phyloP scores from a whole-genome alignment of 352 stramenopile genomes.

The Phytophthora idaei region DNA sequence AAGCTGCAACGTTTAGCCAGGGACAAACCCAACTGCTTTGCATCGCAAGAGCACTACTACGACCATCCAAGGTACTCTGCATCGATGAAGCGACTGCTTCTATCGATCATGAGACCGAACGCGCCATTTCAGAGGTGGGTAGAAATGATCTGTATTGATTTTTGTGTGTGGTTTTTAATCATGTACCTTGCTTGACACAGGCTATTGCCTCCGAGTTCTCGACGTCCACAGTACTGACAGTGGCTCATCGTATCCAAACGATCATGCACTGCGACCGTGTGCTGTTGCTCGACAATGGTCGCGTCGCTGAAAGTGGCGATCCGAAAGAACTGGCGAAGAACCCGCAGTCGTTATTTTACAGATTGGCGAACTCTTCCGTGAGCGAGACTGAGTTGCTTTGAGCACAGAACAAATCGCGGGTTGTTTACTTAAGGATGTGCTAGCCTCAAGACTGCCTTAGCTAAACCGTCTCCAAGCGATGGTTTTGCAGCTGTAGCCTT shows the following conservation, averaged over 20 bases:
- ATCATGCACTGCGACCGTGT: slow-evolving; percentile 95
- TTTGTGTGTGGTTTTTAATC: background rate
- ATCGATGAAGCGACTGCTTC: slow-evolving; percentile 92
- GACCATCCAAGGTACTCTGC: slow-evolving; percentile 93
- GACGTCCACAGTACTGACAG: slow-evolving; percentile 95
- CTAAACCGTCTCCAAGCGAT: too few species aligned
- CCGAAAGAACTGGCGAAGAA: slow-evolving; percentile 44
- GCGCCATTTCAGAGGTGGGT: slow-evolving; percentile 68
- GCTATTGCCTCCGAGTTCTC: slow-evolving; percentile 93
- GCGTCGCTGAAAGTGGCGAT: slow-evolving; percentile 55
- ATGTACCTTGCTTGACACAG: slow-evolving; percentile 33
- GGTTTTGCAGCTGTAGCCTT: too few species aligned
- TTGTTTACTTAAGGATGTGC: too few species aligned
- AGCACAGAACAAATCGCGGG: background rate
- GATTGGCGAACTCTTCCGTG: slow-evolving; percentile 32
- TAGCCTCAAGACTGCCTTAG: too few species aligned
- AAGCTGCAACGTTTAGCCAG: slow-evolving; percentile 61
- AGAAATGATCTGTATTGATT: background rate
- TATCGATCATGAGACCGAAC: slow-evolving; percentile 91
- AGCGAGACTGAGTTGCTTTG: slow-evolving; percentile 16
- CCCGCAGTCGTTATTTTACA: slow-evolving; percentile 49
- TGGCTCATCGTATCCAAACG: slow-evolving; percentile 97
- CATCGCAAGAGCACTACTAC: slow-evolving; percentile 82
- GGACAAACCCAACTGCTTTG: slow-evolving; percentile 81
- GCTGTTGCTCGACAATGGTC: slow-evolving; percentile 65